Percentiles rank a stretch among this genome's conserved stretches.
Conservation (phyloP, 2,329 filamentous ascomycete species). For the Trichoderma hamatum region DNA sequence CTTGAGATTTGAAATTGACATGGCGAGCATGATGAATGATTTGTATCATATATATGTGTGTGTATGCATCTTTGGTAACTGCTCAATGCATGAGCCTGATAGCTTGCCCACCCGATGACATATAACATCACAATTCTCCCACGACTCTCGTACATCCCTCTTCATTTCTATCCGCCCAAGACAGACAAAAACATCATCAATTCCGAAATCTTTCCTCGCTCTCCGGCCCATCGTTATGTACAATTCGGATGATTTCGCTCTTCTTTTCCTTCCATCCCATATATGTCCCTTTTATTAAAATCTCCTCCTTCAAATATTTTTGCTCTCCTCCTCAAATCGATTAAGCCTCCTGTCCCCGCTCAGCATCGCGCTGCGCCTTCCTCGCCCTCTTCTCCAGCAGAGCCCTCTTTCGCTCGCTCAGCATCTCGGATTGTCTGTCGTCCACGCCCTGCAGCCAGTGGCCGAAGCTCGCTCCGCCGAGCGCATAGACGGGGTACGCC, state of each 20-base stretch:
- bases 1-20: neutral
- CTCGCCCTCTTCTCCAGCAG: slow-evolving; percentile 89
- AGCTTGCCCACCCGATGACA: neutral
- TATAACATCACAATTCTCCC: neutral
- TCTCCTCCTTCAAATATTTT: neutral
- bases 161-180: neutral
- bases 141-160: neutral
- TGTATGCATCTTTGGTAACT: neutral
- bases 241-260: slow-evolving; percentile 2
- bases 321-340: neutral
- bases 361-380: slow-evolving; percentile 49
- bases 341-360: slow-evolving; percentile 26
- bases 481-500: slow-evolving; percentile 89
- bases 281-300: neutral
- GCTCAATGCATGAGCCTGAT: neutral
- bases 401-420: slow-evolving; percentile 76
- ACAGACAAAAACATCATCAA: neutral
- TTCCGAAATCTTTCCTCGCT: neutral
- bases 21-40: neutral
- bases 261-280: neutral
- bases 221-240: slow-evolving; percentile 8
- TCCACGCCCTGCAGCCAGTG: slow-evolving; percentile 97
- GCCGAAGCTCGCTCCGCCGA: slow-evolving; percentile 86
- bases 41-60: neutral
- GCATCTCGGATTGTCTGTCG: slow-evolving; percentile 73